Evolutionary conservation across 2,329 filamentous ascomycete genomes (phyloP).

Genomic region (Aspergillus versicolor): DNA sequence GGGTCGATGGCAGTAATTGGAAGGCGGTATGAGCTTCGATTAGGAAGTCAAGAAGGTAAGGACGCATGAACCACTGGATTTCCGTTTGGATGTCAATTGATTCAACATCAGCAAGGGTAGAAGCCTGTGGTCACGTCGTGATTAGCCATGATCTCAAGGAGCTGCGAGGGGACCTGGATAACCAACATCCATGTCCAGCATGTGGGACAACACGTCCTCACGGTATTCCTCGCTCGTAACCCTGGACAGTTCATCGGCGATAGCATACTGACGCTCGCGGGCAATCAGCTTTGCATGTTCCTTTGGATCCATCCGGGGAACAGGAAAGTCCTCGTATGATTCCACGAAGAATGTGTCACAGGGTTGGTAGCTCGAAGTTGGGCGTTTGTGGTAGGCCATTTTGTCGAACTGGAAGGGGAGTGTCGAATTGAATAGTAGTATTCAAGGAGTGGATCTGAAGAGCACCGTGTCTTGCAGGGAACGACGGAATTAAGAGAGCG

Average conservation of each 20-base stretch:
- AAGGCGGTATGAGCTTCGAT: constrained; percentile 97
- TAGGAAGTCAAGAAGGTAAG: constrained; percentile 96
- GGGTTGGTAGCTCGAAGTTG: constrained; percentile 57
- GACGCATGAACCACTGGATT: constrained; percentile 99
- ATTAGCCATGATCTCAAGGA: constrained; percentile 17
- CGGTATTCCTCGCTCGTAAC: constrained; percentile 86
- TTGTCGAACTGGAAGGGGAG: constrained; percentile 30
- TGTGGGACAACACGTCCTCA: constrained; percentile 90
- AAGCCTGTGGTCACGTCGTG: constrained; percentile 52
- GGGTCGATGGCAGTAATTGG: constrained; percentile 86
- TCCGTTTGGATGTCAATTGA: constrained; percentile 99
- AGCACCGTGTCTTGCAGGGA: constrained; percentile 34
- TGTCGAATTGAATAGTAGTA: constrained; percentile 20
- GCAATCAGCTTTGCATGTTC: constrained; percentile 77
- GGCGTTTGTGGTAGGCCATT: constrained; percentile 57
- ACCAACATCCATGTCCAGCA: constrained; percentile 85
- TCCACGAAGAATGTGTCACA: constrained; percentile 71
- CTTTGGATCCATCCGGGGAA: constrained; percentile 62
- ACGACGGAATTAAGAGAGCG: constrained; percentile 51
- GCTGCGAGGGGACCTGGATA: background rate
- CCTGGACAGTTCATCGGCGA: constrained; percentile 84
- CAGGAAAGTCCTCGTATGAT: constrained; percentile 52
- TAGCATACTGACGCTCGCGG: constrained; percentile 79
- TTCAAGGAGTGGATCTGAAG: constrained; percentile 45
- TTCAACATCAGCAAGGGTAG: constrained; percentile 92